Conservation (phyloP, 306 rosid species). For the Prosopis cineraria region DNA sequence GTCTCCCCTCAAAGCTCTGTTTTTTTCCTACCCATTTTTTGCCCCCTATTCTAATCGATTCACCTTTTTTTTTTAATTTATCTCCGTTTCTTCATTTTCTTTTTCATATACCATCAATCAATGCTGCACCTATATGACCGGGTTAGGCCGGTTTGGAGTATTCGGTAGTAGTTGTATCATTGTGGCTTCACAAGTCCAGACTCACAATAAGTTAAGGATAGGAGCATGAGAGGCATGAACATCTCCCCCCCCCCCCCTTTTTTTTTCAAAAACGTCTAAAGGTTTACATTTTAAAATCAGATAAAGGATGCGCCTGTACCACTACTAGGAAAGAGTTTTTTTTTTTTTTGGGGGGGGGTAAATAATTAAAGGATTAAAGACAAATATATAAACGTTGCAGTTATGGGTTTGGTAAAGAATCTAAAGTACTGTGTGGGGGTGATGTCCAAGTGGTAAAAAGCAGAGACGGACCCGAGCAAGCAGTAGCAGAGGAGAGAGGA, state of each 20-base stretch:
- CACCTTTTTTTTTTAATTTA: not conserved
- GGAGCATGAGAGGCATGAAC: too few species aligned
- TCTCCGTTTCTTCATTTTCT: not conserved
- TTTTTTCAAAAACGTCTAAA: too few species aligned
- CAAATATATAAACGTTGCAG: not conserved
- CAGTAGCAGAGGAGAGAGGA: not conserved
- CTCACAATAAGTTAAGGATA: too few species aligned
- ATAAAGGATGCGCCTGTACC: too few species aligned
- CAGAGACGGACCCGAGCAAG: slow-evolving; percentile 10
- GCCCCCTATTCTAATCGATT: not conserved
- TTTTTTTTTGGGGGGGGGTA: too few species aligned
- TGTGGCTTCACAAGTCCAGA: too few species aligned
- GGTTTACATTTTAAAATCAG: too few species aligned
- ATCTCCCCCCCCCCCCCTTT: too few species aligned
- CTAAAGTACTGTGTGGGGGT: not conserved
- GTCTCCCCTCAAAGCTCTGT: not conserved
- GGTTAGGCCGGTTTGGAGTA: not conserved
- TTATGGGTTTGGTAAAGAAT: not conserved
- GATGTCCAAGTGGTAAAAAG: not conserved
- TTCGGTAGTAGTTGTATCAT: not conserved
- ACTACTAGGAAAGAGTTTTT: too few species aligned
- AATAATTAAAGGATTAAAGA: not conserved
- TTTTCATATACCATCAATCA: not conserved
- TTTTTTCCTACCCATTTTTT: not conserved
- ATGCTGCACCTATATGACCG: not conserved